Evolutionary conservation across 1,284 basidiomycete genomes (phyloP).

Genomic region (Tilletia walkeri): DNA sequence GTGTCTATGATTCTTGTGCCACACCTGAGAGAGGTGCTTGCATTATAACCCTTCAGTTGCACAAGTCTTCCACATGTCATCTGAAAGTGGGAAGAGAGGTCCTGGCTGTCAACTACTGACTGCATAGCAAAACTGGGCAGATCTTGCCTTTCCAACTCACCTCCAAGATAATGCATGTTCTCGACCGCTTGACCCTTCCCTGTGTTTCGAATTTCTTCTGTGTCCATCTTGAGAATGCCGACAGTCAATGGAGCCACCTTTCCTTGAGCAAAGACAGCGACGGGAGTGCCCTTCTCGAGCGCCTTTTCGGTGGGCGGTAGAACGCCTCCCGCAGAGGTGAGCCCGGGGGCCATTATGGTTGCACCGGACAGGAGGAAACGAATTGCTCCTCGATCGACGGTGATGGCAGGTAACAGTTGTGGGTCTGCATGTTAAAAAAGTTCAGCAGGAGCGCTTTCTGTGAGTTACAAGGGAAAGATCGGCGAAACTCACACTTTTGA

Average conservation of each 20-base stretch:
- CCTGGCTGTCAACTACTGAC: neutral
- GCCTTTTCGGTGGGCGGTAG: constrained; percentile 74
- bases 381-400: constrained; percentile 94
- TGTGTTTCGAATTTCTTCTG: constrained; percentile 82
- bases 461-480: neutral
- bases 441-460: neutral
- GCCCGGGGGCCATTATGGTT: constrained; percentile 68
- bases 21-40: too few species aligned
- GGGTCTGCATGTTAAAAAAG: constrained; percentile 62
- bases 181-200: constrained; percentile 92
- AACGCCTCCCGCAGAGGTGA: constrained; percentile 85
- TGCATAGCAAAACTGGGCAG: neutral
- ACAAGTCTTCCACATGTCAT: constrained; percentile 16
- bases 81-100: neutral
- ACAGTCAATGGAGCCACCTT: constrained; percentile 89
- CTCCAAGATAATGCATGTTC: constrained; percentile 78
- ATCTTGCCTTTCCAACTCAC: constrained; percentile 62
- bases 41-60: constrained; percentile 11
- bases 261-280: constrained; percentile 91
- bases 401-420: constrained; percentile 79
- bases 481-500: constrained; percentile 67
- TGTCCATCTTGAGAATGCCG: constrained; percentile 76
- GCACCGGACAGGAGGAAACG: constrained; percentile 82
- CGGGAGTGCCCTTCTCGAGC: constrained; percentile 69
- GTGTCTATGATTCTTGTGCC: too few species aligned